phyloP scores from a whole-genome alignment of 2,329 filamentous ascomycete species.

The Claviceps citrina region DNA sequence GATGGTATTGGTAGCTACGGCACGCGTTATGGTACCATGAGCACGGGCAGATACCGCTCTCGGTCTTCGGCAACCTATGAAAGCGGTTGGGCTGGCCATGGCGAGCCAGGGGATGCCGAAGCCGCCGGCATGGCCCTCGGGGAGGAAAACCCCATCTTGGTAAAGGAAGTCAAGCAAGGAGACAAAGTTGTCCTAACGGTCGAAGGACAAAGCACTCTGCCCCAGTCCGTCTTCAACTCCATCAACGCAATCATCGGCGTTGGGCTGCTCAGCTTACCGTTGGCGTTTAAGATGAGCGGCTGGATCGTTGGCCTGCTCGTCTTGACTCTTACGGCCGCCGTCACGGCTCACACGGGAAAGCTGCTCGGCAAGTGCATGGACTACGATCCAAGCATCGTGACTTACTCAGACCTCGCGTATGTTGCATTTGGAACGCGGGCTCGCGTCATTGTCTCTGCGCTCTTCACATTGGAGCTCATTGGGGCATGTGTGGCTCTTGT shows the following conservation, averaged over 20 bases:
- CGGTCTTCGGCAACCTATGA: constrained; percentile 32
- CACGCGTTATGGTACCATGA: constrained; percentile 37
- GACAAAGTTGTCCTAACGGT: constrained; percentile 72
- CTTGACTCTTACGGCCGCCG: constrained; percentile 54
- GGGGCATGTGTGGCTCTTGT: constrained; percentile 80
- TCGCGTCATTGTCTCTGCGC: constrained; percentile 63
- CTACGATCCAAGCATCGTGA: constrained; percentile 70
- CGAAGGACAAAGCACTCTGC: constrained; percentile 85
- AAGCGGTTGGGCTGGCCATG: constrained; percentile 15
- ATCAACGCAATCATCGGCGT: constrained; percentile 88
- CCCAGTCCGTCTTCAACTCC: constrained; percentile 92
- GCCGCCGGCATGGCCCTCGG: constrained; percentile 14
- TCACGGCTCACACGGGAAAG: constrained; percentile 75
- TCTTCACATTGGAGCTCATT: constrained; percentile 78
- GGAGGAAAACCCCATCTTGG: constrained; percentile 53
- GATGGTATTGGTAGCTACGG: constrained; percentile 59
- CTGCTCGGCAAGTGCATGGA: constrained; percentile 80
- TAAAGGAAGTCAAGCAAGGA: constrained; percentile 79
- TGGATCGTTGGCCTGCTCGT: constrained; percentile 73
- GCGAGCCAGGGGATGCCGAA: constrained; percentile 17
- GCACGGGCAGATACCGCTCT: constrained; percentile 16
- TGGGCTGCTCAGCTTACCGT: constrained; percentile 72
- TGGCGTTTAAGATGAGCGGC: constrained; percentile 75
- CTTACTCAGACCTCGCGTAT: constrained; percentile 85
- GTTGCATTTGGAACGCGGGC: constrained; percentile 76